Evolutionary conservation across 2,329 filamentous ascomycete species (phyloP).

Genomic region (Claviceps lovelessii): DNA sequence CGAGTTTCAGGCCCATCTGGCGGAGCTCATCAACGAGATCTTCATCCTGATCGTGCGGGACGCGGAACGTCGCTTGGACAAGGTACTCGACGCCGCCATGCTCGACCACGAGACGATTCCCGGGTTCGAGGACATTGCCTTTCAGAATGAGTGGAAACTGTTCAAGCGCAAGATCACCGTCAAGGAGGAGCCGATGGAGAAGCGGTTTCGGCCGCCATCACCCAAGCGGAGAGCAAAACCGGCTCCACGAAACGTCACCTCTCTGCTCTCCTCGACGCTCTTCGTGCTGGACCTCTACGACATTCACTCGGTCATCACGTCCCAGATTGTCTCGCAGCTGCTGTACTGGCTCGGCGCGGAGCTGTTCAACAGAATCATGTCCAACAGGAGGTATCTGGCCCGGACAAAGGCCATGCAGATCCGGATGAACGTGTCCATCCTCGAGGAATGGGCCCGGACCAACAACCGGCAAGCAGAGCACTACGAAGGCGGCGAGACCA

Average conservation of each 20-base stretch:
- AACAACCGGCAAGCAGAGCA: conserved; percentile 94
- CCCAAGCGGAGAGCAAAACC: conserved; percentile 85
- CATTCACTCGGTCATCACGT: conserved; percentile 88
- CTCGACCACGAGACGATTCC: conserved; percentile 96
- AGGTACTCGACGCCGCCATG: conserved; percentile 85
- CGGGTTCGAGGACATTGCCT: conserved; percentile 89
- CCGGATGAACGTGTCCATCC: conserved; percentile 88
- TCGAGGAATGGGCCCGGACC: conserved; percentile 88
- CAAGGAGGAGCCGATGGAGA: conserved; percentile 81
- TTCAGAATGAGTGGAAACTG: conserved; percentile 97
- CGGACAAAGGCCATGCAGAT: conserved; percentile 99
- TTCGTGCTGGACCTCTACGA: conserved; percentile 99
- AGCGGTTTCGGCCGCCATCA: conserved; percentile 80
- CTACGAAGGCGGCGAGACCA: conserved; percentile 83
- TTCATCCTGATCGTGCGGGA: conserved; percentile 96
- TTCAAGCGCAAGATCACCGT: conserved; percentile 84
- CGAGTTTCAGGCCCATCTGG: conserved; percentile 83
- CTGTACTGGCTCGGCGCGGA: conserved; percentile 95
- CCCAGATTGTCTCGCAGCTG: conserved; percentile 82
- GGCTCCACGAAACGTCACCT: conserved; percentile 89
- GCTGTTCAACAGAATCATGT: conserved; percentile 96
- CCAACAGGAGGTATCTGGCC: conserved; percentile 83
- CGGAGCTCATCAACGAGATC: conserved; percentile 93
- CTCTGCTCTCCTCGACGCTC: conserved; percentile 82
- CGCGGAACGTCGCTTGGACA: conserved; percentile 89